Conservation (phyloP, 352 stramenopile species). For the Phytophthora pini region DNA sequence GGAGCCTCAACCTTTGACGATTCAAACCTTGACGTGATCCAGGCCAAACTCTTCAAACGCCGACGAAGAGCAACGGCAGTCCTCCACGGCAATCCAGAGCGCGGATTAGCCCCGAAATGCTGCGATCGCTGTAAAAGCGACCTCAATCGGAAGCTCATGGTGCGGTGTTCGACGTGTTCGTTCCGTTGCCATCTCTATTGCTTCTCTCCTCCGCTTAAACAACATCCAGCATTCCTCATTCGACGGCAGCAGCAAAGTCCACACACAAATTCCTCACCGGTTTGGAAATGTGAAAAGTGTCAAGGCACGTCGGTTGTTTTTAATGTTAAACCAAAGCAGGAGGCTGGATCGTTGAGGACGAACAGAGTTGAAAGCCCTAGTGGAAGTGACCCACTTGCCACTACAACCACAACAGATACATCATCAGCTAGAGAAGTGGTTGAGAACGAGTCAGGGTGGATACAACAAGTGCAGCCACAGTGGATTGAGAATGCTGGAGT, state of each 20-base stretch:
- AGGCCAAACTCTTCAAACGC: conserved; percentile 38
- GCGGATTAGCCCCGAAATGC: conserved; percentile 26
- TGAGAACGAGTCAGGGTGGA: conserved; percentile 6
- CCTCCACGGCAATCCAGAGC: conserved; percentile 4
- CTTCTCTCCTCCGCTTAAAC: conserved; percentile 64
- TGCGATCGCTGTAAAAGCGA: conserved; percentile 71
- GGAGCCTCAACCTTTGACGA: conserved; percentile 3
- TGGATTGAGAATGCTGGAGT: conserved; percentile 26
- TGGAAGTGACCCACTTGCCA: neutral
- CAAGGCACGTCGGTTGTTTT: conserved; percentile 34
- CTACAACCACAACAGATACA: neutral
- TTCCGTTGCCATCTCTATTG: conserved; percentile 77
- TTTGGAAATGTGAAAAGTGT: conserved; percentile 42
- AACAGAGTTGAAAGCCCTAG: neutral
- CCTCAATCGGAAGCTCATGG: conserved; percentile 70
- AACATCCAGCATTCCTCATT: conserved; percentile 58
- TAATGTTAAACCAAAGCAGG: conserved; percentile 14
- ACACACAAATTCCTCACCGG: conserved; percentile 1
- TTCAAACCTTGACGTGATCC: conserved; percentile 11
- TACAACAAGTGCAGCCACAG: conserved; percentile 27
- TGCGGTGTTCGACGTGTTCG: conserved; percentile 49
- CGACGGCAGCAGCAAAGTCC: conserved; percentile 17
- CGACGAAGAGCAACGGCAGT: conserved; percentile 17
- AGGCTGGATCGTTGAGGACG: conserved; percentile 4
- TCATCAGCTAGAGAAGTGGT: neutral